Evolutionary conservation across 805 yeast genomes (phyloP).

Genomic region (Pichia eremophila): DNA sequence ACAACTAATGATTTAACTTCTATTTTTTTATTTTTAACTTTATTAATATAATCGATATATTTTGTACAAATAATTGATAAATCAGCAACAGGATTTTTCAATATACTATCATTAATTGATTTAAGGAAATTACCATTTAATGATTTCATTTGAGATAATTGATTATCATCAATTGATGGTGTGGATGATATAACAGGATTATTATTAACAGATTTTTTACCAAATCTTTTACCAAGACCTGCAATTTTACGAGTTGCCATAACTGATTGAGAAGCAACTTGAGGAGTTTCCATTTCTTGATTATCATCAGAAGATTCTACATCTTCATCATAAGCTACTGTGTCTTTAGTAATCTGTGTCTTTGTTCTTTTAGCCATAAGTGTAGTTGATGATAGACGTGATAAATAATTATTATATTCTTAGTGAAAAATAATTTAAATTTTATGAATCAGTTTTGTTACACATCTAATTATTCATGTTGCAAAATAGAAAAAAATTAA

Average conservation of each 20-base stretch:
- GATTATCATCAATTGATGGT: conserved; percentile 9
- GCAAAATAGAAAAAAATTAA: too few relatives aligned
- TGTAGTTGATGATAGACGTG: neutral
- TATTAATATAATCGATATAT: conserved; percentile 44
- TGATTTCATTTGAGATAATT: conserved; percentile 48
- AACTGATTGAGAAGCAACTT: conserved; percentile 49
- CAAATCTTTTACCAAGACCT: conserved; percentile 9
- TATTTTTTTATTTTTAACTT: conserved; percentile 24
- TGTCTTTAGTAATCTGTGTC: conserved; percentile 43
- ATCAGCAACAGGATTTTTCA: conserved; percentile 42
- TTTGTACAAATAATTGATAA: conserved; percentile 47
- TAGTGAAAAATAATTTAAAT: too few relatives aligned
- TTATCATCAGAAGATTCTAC: conserved; percentile 28
- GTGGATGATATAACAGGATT: too few relatives aligned
- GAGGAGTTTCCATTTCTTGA: conserved; percentile 26
- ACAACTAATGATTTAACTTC: conserved; percentile 18
- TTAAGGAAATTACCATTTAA: conserved; percentile 51
- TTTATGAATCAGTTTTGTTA: too few relatives aligned
- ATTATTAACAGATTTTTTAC: neutral
- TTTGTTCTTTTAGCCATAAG: conserved; percentile 45
- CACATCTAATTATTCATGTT: too few relatives aligned
- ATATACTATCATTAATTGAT: conserved; percentile 34
- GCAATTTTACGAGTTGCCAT: conserved; percentile 65
- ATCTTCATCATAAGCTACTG: conserved; percentile 2
- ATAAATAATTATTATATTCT: too few relatives aligned